Conservation (phyloP, 2,329 filamentous ascomycete genomes). For the Beauveria sp. region DNA sequence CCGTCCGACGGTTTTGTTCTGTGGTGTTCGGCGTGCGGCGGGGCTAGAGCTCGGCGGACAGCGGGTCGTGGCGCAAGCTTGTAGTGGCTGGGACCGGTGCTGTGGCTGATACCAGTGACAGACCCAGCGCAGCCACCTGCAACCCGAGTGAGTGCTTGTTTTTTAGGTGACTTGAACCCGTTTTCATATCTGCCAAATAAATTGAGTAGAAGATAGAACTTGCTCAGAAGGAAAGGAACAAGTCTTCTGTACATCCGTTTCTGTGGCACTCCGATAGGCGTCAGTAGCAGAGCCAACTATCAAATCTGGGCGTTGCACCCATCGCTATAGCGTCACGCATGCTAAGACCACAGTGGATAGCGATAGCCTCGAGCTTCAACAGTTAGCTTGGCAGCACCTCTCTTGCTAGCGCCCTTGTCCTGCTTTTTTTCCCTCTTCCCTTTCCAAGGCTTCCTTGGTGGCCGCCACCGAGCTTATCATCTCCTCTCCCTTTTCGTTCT, state of each 20-base stretch:
- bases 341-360: slow-evolving; percentile 1
- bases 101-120: neutral
- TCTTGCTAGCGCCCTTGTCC: neutral
- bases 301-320: neutral
- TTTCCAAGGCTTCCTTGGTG: neutral
- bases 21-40: neutral
- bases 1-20: neutral
- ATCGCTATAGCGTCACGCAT: neutral
- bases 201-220: no score
- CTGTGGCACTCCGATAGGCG: no score
- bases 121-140: neutral
- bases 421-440: neutral
- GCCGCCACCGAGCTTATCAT: neutral
- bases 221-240: neutral
- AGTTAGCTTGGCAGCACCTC: neutral
- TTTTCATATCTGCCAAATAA: no score
- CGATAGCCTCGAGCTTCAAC: slow-evolving; percentile 5
- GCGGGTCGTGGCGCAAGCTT: slow-evolving; percentile 2
- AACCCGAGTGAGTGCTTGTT: neutral
- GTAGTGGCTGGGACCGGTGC: neutral
- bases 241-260: no score
- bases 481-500: neutral
- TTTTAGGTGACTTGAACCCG: no score
- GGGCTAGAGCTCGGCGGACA: neutral
- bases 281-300: neutral